These are phyloP conservation scores for Alternaria viburni DNA, from an alignment of 2,329 filamentous ascomycete species.

Conservation along the genomic window DNA sequence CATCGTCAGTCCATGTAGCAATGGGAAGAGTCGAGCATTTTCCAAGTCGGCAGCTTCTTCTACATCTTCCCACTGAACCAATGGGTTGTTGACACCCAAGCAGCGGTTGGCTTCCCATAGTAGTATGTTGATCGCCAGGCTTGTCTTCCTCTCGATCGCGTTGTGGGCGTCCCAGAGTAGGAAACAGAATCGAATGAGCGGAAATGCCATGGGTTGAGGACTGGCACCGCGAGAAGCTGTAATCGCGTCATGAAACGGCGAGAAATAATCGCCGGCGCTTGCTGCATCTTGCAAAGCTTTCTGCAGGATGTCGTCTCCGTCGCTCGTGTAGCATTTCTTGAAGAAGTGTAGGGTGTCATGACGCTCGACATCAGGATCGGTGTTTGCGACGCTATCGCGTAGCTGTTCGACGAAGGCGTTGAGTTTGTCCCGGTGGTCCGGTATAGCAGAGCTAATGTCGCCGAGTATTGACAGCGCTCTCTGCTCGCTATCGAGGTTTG, in stretches of 20 bases:
- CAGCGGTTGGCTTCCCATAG: constrained; percentile 1
- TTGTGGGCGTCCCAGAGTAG: constrained; percentile 1
- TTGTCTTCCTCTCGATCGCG: constrained; percentile 1
- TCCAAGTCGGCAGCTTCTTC: constrained; percentile 1
- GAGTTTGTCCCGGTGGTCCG: neutral
- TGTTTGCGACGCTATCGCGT: neutral
- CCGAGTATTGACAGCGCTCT: neutral
- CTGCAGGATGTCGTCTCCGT: constrained; percentile 2
- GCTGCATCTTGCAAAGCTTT: constrained; percentile 6
- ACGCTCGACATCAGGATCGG: neutral
- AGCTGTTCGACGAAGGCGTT: constrained; percentile 2
- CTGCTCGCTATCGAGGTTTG: constrained; percentile 3
- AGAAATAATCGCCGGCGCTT: neutral
- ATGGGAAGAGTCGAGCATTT: neutral
- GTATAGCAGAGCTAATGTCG: neutral
- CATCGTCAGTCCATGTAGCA: constrained; percentile 2
- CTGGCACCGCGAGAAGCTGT: neutral
- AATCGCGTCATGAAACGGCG: constrained; percentile 6
- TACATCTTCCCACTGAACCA: constrained; percentile 1
- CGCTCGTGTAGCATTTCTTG: constrained; percentile 3
- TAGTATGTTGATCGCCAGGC: neutral
- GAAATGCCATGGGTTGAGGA: constrained; percentile 5
- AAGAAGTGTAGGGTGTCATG: constrained; percentile 4
- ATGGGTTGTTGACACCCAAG: neutral
- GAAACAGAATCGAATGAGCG: constrained; percentile 1